Evolutionary conservation across 1,284 basidiomycete genomes (phyloP).

Genomic region (Rhodofomes roseus): DNA sequence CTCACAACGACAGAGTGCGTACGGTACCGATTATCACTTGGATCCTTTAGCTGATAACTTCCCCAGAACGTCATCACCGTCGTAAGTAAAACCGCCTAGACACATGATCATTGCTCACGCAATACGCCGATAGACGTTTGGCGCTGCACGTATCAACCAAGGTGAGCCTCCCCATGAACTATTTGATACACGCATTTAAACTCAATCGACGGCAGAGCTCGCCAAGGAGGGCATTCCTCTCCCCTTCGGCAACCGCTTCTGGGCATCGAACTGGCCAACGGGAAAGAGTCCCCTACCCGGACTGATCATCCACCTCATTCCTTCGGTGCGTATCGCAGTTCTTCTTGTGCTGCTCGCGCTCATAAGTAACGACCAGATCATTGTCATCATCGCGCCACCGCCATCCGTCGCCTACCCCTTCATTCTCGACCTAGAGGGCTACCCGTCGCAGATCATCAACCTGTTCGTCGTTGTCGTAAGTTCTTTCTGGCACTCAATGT

Average conservation of each 20-base stretch:
- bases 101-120: neutral
- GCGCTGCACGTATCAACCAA: slow-evolving; percentile 28
- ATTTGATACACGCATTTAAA: neutral
- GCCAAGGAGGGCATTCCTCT: slow-evolving; percentile 49
- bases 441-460: slow-evolving; percentile 55
- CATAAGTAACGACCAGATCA: slow-evolving; percentile 32
- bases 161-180: slow-evolving; percentile 6
- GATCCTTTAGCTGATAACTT: neutral
- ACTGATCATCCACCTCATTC: slow-evolving; percentile 51
- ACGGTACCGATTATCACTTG: slow-evolving; percentile 33
- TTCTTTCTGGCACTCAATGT: neutral
- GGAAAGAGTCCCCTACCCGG: slow-evolving; percentile 56
- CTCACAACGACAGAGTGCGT: slow-evolving; percentile 27
- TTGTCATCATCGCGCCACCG: slow-evolving; percentile 52
- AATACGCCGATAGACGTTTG: slow-evolving; percentile 20
- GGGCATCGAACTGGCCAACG: slow-evolving; percentile 67
- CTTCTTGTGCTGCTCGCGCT: neutral
- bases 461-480: slow-evolving; percentile 49
- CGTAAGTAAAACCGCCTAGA: slow-evolving; percentile 11
- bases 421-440: slow-evolving; percentile 57
- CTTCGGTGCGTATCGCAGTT: slow-evolving; percentile 39
- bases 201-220: slow-evolving; percentile 17
- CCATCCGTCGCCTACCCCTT: slow-evolving; percentile 68
- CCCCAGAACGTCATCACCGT: slow-evolving; percentile 27
- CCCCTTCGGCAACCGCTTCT: slow-evolving; percentile 60